Conservation (phyloP, 2,329 filamentous ascomycete species). For the Aspergillus sp. region DNA sequence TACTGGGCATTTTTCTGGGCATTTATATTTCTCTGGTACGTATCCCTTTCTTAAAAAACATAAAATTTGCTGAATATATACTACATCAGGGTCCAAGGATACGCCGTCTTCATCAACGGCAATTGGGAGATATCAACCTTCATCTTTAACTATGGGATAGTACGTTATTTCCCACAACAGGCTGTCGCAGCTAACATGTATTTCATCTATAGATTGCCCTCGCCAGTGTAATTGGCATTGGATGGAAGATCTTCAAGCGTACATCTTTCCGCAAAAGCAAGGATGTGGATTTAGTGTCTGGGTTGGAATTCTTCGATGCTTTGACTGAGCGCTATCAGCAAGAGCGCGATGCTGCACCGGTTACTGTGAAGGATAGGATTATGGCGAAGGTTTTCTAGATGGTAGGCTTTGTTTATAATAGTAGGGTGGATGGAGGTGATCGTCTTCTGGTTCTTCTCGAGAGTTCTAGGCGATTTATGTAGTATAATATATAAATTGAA, state of each 20-base stretch:
- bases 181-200: not conserved
- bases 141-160: slow-evolving; percentile 7
- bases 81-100: not conserved
- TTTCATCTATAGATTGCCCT: not conserved
- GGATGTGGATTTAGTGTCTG: slow-evolving; percentile 2
- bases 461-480: no score
- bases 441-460: no score
- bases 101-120: slow-evolving; percentile 1
- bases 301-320: not conserved
- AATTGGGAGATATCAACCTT: slow-evolving; percentile 4
- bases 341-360: not conserved
- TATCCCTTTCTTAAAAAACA: not conserved
- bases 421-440: no score
- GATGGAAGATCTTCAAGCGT: slow-evolving; percentile 2
- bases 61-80: not conserved
- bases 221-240: slow-evolving; percentile 1
- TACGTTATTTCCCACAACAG: not conserved
- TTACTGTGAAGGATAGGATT: not conserved
- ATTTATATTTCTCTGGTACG: slow-evolving; percentile 3
- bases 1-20: slow-evolving; percentile 6
- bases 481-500: no score
- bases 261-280: not conserved
- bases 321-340: not conserved
- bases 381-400: not conserved
- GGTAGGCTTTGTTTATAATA: not conserved